Conservation (phyloP, 345 rosid genomes). For the Hibiscus trionum region DNA sequence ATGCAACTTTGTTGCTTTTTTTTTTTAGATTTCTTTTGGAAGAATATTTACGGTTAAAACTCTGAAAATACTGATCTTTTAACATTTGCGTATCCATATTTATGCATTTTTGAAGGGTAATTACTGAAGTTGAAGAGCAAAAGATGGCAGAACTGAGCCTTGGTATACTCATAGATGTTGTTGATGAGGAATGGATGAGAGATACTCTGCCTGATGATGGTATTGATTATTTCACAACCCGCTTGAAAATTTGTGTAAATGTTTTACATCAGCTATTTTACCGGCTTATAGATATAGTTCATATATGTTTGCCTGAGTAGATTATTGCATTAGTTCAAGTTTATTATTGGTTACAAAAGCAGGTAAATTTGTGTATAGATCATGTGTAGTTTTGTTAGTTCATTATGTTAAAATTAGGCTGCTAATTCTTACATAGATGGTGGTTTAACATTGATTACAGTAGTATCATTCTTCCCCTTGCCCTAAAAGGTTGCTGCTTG, state of each 20-base stretch:
- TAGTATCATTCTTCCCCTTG: background rate
- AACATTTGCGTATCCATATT: background rate
- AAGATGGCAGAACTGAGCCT: conserved; percentile 62
- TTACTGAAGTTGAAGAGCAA: conserved; percentile 6
- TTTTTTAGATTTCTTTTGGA: background rate
- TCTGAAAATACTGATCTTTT: background rate
- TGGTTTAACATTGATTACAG: background rate
- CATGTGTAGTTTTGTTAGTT: conserved; percentile 4
- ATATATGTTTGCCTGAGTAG: background rate
- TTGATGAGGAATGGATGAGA: conserved; percentile 96
- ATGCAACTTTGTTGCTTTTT: background rate
- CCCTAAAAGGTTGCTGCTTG: background rate
- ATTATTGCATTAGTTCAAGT: background rate
- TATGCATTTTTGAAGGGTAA: conserved; percentile 2
- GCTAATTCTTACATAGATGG: background rate
- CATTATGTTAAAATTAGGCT: background rate
- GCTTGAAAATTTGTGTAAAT: background rate
- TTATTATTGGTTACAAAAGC: background rate
- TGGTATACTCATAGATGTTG: conserved; percentile 80
- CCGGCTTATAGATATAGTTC: background rate
- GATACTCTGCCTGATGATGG: conserved; percentile 92
- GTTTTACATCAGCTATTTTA: background rate
- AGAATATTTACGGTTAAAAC: background rate
- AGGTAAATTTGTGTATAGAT: background rate
- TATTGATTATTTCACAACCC: conserved; percentile 17